phyloP scores from a whole-genome alignment of 2,329 filamentous ascomycete genomes.

The Aspergillus clavatus region DNA sequence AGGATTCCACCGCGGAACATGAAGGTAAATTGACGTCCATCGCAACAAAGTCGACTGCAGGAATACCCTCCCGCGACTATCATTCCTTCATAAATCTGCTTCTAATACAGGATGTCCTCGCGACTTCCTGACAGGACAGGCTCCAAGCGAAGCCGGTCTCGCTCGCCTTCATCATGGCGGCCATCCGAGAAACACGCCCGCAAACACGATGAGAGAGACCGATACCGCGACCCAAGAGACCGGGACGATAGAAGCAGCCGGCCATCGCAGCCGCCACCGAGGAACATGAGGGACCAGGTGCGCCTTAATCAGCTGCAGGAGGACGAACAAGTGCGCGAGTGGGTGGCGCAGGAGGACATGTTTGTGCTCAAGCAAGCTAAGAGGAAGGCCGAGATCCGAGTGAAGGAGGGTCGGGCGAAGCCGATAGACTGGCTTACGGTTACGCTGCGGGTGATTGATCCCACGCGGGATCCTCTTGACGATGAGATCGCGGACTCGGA shows the following conservation, averaged over 20 bases:
- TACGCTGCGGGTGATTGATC: conserved; percentile 81
- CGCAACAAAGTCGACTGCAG: conserved; percentile 10
- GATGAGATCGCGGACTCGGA: conserved; percentile 76
- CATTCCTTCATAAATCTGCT: background rate
- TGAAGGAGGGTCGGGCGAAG: conserved; percentile 83
- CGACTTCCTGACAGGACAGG: conserved; percentile 30
- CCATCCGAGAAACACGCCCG: conserved; percentile 36
- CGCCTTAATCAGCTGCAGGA: conserved; percentile 57
- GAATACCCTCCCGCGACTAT: background rate
- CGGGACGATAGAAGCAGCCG: conserved; percentile 21
- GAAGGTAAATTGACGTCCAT: background rate
- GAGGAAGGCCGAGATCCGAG: conserved; percentile 93
- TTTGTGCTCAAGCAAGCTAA: conserved; percentile 96
- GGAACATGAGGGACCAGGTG: conserved; percentile 42
- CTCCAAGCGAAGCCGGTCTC: conserved; percentile 39
- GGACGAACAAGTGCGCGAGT: conserved; percentile 72
- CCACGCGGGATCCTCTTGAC: conserved; percentile 70
- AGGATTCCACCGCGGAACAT: conserved; percentile 10
- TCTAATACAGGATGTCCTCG: conserved; percentile 26
- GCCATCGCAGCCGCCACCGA: conserved; percentile 19
- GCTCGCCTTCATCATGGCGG: conserved; percentile 39
- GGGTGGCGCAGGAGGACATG: conserved; percentile 90
- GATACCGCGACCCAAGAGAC: conserved; percentile 20
- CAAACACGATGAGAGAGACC: conserved; percentile 29
- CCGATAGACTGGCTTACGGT: conserved; percentile 93